phyloP scores from a whole-genome alignment of 495 filamentous ascomycete genomes.

The Hypoxylon intermedium region DNA sequence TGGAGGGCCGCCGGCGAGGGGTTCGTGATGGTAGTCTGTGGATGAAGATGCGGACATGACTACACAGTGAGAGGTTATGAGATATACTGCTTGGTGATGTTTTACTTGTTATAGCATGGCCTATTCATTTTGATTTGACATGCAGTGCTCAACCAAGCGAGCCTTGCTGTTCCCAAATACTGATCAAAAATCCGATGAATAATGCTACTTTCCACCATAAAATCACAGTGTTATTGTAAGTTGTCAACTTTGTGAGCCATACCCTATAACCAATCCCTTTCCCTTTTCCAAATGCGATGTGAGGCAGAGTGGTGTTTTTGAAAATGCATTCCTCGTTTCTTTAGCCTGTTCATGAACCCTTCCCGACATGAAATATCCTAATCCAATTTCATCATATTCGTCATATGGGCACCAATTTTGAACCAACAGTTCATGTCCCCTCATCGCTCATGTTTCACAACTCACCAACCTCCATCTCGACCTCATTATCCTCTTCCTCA shows the following conservation, averaged over 20 bases:
- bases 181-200: conserved; percentile 6
- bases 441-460: conserved; percentile 25
- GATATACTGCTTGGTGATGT: not conserved
- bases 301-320: no score
- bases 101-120: conserved; percentile 6
- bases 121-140: not conserved
- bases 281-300: no score
- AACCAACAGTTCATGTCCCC: conserved; percentile 39
- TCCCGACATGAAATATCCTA: no score
- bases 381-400: no score
- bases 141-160: not conserved
- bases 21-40: conserved; percentile 1
- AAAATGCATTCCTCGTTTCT: no score
- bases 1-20: conserved; percentile 23
- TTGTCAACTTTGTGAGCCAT: no score
- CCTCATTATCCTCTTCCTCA: conserved; percentile 20
- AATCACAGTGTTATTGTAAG: no score
- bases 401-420: not conserved
- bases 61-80: not conserved
- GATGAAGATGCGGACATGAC: not conserved
- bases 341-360: no score
- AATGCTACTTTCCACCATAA: not conserved
- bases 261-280: no score
- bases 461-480: conserved; percentile 18
- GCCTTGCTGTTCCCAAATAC: conserved; percentile 20